phyloP scores from a whole-genome alignment of 768 basidiomycete species.

The Crassisporium funariophilum region DNA sequence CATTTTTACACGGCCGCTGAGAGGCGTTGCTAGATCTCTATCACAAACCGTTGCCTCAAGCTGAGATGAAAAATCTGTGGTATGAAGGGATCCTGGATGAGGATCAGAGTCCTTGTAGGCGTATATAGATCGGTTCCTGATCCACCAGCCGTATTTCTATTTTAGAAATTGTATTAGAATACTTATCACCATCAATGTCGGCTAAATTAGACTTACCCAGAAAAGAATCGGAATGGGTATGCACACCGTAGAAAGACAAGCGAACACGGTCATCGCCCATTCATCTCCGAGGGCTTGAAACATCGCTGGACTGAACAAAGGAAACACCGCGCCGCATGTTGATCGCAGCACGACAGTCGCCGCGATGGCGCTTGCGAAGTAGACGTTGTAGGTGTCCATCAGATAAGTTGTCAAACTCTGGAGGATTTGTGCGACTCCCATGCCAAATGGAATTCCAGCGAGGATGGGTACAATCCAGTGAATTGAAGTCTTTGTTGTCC shows the following conservation, averaged over 20 bases:
- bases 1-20: conserved; percentile 4
- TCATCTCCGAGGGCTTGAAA: conserved; percentile 53
- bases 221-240: conserved; percentile 59
- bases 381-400: conserved; percentile 70
- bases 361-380: conserved; percentile 69
- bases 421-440: conserved; percentile 64
- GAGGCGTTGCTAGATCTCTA: conserved; percentile 14
- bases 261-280: conserved; percentile 60
- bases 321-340: conserved; percentile 63
- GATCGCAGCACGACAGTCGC: conserved; percentile 70
- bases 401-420: conserved; percentile 68
- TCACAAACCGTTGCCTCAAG: conserved; percentile 22
- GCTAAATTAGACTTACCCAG: conserved; percentile 40
- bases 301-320: conserved; percentile 56
- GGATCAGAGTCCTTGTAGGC: conserved; percentile 42
- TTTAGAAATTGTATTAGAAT: conserved; percentile 1
- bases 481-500: conserved; percentile 35
- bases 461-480: conserved; percentile 73
- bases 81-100: conserved; percentile 9
- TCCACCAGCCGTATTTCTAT: conserved; percentile 53
- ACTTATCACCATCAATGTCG: not conserved
- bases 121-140: conserved; percentile 46
- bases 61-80: conserved; percentile 18
- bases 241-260: conserved; percentile 49
- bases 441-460: conserved; percentile 67